These are phyloP conservation scores for Ambrosiella beaveri DNA, from an alignment of 2,329 filamentous ascomycete genomes.

Conservation along the genomic window DNA sequence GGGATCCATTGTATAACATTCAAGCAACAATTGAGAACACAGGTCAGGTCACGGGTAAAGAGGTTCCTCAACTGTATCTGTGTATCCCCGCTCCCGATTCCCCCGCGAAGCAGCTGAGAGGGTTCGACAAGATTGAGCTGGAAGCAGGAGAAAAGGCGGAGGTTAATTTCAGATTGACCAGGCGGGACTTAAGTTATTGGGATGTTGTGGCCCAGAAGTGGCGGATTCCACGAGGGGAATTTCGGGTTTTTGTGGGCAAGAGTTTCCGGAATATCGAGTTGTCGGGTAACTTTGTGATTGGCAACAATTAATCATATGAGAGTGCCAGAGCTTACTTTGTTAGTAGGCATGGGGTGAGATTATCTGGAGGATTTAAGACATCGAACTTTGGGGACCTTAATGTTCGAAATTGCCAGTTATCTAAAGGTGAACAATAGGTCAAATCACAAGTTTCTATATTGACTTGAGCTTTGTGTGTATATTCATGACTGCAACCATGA, in stretches of 20 bases:
- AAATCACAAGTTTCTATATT: no score
- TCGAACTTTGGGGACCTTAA: no score
- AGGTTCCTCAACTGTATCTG: slow-evolving; percentile 33
- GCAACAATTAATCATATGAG: no score
- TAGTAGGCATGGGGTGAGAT: no score
- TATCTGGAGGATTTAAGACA: no score
- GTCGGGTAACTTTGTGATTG: slow-evolving; percentile 23
- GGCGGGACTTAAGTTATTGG: slow-evolving; percentile 52
- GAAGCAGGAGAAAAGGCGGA: slow-evolving; percentile 26
- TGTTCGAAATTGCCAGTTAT: no score
- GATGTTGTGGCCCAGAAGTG: slow-evolving; percentile 44
- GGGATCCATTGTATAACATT: slow-evolving; percentile 27
- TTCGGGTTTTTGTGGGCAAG: slow-evolving; percentile 28
- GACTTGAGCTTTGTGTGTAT: no score
- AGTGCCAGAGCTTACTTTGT: no score
- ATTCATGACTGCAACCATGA: no score
- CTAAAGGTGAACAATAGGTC: no score
- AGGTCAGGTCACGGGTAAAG: slow-evolving; percentile 25
- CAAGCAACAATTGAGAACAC: slow-evolving; percentile 26
- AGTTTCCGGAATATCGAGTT: slow-evolving; percentile 31
- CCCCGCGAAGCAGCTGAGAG: slow-evolving; percentile 43
- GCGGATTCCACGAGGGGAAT: slow-evolving; percentile 31
- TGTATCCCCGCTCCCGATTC: slow-evolving; percentile 23
- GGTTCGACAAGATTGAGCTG: slow-evolving; percentile 44
- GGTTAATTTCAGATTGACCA: slow-evolving; percentile 35